Conservation (phyloP, 768 basidiomycete genomes). For the Tubosaeta sp. region DNA sequence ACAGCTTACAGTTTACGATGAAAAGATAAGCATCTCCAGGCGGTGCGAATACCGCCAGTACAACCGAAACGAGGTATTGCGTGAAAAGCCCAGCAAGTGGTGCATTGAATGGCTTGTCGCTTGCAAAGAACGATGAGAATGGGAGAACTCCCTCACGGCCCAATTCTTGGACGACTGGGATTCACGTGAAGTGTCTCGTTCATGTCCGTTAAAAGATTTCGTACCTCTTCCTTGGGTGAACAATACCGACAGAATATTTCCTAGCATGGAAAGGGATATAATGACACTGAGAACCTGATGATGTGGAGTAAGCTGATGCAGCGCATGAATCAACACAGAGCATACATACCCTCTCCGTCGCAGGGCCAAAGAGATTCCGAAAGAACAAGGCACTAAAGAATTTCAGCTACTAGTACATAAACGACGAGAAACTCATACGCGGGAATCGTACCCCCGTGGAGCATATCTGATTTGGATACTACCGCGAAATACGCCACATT, state of each 20-base stretch:
- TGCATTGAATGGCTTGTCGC: conserved; percentile 65
- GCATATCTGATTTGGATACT: conserved; percentile 65
- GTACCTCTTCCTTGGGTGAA: conserved; percentile 66
- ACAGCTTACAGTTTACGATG: conserved; percentile 53
- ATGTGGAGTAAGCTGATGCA: conserved; percentile 1
- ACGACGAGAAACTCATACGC: conserved; percentile 42
- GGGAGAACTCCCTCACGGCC: conserved; percentile 71
- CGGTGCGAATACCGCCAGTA: conserved; percentile 53
- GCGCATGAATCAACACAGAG: background rate
- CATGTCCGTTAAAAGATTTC: conserved; percentile 6
- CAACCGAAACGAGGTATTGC: conserved; percentile 57
- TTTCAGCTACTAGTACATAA: background rate
- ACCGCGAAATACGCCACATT: conserved; percentile 75
- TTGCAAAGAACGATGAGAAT: conserved; percentile 61
- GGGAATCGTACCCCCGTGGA: conserved; percentile 60
- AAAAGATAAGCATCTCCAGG: conserved; percentile 76
- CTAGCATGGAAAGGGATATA: conserved; percentile 61
- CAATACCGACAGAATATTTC: conserved; percentile 58
- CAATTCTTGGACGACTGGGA: conserved; percentile 64
- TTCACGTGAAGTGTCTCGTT: conserved; percentile 3
- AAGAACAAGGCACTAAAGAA: conserved; percentile 61
- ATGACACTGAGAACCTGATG: conserved; percentile 53
- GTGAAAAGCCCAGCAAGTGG: conserved; percentile 60
- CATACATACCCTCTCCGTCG: conserved; percentile 51
- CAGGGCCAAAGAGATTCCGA: conserved; percentile 62